Evolutionary conservation across 2,329 filamentous ascomycete species (phyloP).

Genomic region (Fusarium cicatricum): DNA sequence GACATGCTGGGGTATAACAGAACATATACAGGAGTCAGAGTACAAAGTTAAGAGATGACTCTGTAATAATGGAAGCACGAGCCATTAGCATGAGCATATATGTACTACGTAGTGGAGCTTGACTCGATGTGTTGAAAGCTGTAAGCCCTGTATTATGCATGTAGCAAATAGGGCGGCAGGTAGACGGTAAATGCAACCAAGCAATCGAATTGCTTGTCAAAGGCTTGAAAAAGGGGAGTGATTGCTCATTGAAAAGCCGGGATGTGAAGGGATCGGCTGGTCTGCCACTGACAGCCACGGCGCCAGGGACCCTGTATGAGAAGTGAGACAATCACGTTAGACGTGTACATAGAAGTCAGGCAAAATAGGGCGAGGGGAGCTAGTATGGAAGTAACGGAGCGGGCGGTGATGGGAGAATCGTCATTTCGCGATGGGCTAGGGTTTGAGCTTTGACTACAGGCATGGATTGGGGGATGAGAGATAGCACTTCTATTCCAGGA

Average conservation of each 20-base stretch:
- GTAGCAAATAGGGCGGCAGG: slow-evolving; percentile 1
- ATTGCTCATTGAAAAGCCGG: slow-evolving; percentile 10
- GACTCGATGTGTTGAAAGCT: too few relatives aligned
- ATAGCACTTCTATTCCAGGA: slow-evolving; percentile 14
- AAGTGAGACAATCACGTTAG: slow-evolving; percentile 28
- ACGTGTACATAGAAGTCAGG: slow-evolving; percentile 17
- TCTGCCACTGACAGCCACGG: slow-evolving; percentile 26
- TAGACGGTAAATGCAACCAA: slow-evolving; percentile 5
- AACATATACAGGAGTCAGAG: slow-evolving; percentile 23
- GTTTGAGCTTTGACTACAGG: slow-evolving; percentile 8
- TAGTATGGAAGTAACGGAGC: slow-evolving; percentile 20
- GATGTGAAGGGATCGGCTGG: slow-evolving; percentile 14
- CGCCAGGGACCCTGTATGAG: slow-evolving; percentile 13
- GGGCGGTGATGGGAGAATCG: slow-evolving; percentile 32
- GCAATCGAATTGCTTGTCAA: slow-evolving; percentile 7
- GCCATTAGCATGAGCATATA: slow-evolving; percentile 12
- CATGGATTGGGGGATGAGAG: slow-evolving; percentile 24
- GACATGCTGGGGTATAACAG: slow-evolving; percentile 21
- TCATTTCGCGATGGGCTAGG: slow-evolving; percentile 38
- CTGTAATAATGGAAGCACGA: slow-evolving; percentile 16
- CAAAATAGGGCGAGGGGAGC: slow-evolving; percentile 1
- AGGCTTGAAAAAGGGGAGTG: slow-evolving; percentile 16
- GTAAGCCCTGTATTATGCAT: too few relatives aligned
- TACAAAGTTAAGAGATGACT: slow-evolving; percentile 14
- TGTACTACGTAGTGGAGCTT: not conserved